phyloP scores from a whole-genome alignment of 23 red algal species.

The Agarophyton chilense region DNA sequence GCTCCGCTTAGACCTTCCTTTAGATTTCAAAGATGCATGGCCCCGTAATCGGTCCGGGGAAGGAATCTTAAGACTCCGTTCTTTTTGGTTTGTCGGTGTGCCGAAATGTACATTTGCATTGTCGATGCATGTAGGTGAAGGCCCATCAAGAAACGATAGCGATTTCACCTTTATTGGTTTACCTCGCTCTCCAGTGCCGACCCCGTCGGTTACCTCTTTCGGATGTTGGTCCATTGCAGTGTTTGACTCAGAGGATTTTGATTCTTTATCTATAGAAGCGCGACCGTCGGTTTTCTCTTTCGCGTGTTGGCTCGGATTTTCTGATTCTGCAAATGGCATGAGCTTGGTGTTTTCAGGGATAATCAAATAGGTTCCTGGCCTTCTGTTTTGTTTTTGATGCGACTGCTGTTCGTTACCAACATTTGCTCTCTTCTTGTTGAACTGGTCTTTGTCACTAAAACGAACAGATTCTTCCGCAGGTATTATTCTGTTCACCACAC shows the following conservation, averaged over 20 bases:
- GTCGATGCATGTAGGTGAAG: constrained; percentile 2
- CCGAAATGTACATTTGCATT: background rate
- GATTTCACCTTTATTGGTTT: background rate
- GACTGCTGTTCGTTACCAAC: background rate
- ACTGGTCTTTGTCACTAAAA: background rate
- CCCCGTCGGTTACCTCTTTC: background rate
- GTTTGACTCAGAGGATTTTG: background rate
- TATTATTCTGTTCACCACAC: background rate
- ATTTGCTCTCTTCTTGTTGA: background rate
- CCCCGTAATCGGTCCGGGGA: background rate
- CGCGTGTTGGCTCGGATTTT: background rate
- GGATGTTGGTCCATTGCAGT: background rate
- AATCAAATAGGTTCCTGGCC: background rate
- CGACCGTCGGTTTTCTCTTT: background rate
- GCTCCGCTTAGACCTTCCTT: background rate
- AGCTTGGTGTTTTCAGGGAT: background rate
- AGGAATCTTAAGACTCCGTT: background rate
- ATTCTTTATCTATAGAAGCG: background rate
- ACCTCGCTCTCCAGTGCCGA: background rate
- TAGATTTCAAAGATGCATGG: background rate
- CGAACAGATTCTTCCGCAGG: background rate
- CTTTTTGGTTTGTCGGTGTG: background rate
- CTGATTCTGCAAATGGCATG: background rate
- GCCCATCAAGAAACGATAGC: background rate
- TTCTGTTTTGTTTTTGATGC: background rate